phyloP scores from a whole-genome alignment of 2,329 filamentous ascomycete genomes.

The Colletotrichum sublineola region DNA sequence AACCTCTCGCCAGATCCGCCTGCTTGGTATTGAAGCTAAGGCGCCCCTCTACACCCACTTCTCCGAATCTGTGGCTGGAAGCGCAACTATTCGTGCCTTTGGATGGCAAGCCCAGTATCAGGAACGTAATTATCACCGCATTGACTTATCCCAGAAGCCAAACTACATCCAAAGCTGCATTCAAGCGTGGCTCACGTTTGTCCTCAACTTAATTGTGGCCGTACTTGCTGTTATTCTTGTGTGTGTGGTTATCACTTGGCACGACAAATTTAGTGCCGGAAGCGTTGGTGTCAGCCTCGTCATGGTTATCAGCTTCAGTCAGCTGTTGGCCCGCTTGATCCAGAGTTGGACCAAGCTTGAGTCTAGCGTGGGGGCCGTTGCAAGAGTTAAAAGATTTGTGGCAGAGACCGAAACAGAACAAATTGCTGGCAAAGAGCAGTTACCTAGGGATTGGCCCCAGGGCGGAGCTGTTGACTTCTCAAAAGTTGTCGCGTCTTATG shows the following conservation, averaged over 20 bases:
- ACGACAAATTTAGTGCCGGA: conserved; percentile 46
- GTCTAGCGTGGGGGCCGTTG: no score
- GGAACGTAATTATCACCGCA: background rate
- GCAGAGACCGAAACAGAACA: no score
- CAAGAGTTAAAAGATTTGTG: no score
- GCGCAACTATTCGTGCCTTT: conserved; percentile 45
- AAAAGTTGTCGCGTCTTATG: no score
- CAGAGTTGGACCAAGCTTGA: no score
- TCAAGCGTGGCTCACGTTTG: conserved; percentile 14
- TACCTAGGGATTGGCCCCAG: no score
- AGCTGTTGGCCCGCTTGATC: no score
- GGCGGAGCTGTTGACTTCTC: no score
- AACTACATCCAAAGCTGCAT: conserved; percentile 20
- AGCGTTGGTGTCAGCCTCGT: conserved; percentile 45
- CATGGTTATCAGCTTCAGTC: conserved; percentile 33
- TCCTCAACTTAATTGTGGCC: conserved; percentile 24
- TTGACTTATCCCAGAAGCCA: conserved; percentile 17
- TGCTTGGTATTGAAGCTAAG: conserved; percentile 52
- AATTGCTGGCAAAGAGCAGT: no score
- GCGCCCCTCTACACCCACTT: conserved; percentile 52
- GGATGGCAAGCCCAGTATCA: conserved; percentile 24
- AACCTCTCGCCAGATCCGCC: conserved; percentile 52
- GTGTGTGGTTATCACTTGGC: conserved; percentile 40
- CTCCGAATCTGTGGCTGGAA: conserved; percentile 44
- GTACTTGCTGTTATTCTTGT: conserved; percentile 17